These are phyloP conservation scores for Canavalia ensiformis DNA, from an alignment of 306 rosid genomes.

Conservation along the genomic window DNA sequence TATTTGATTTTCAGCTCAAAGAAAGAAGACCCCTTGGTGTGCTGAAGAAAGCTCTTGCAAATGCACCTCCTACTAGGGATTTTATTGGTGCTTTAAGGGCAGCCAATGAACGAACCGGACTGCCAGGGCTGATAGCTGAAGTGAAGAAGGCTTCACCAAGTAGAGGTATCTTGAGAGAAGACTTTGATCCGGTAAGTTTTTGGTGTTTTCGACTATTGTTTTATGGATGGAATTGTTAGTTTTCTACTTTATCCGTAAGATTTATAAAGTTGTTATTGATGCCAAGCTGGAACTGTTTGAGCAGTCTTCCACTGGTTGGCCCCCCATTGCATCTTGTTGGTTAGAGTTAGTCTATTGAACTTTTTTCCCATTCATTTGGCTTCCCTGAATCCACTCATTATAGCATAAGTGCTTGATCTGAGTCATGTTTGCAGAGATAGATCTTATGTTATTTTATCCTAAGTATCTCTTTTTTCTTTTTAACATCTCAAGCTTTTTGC, in stretches of 20 bases:
- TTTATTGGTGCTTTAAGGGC: slow-evolving; percentile 84
- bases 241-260: background rate
- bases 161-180: slow-evolving; percentile 91
- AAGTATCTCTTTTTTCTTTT: background rate
- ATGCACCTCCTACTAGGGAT: slow-evolving; percentile 82
- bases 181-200: slow-evolving; percentile 85
- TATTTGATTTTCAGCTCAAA: slow-evolving; percentile 65
- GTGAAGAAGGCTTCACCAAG: slow-evolving; percentile 99
- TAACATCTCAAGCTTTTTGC: slow-evolving; percentile 26
- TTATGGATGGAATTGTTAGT: slow-evolving; percentile 6
- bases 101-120: slow-evolving; percentile 76
- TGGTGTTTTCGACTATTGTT: background rate
- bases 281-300: slow-evolving; percentile 9
- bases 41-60: slow-evolving; percentile 69
- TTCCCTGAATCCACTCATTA: slow-evolving; percentile 20
- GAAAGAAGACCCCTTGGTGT: slow-evolving; percentile 70
- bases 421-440: slow-evolving; percentile 8
- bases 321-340: slow-evolving; percentile 3
- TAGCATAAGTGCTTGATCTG: background rate
- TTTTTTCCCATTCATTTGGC: background rate
- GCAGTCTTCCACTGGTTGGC: background rate
- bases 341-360: slow-evolving; percentile 16
- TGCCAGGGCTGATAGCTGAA: slow-evolving; percentile 97
- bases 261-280: slow-evolving; percentile 37
- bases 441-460: background rate